A percentile compares a stretch with the other conserved stretches of the same genome.
Evolutionary conservation across 345 rosid genomes (phyloP).

Genomic region (Garcia nutans): DNA sequence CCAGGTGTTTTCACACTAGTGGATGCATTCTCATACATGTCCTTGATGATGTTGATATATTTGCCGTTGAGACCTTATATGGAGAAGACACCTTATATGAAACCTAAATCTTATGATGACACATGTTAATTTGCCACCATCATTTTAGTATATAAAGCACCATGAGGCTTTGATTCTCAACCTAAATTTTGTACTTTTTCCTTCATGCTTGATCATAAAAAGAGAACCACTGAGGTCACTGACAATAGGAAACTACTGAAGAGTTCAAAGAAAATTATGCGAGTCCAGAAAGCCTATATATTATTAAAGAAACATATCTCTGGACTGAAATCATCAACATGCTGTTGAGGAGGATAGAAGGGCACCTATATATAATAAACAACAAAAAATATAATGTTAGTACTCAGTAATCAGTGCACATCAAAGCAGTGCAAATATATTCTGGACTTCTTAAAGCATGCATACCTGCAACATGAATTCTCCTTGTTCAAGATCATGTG

Average conservation of each 20-base stretch:
- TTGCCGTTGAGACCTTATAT: too few relatives aligned
- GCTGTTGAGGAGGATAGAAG: conserved; percentile 94
- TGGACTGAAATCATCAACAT: conserved; percentile 62
- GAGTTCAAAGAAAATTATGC: background rate
- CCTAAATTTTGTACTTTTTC: background rate
- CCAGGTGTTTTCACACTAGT: too few relatives aligned
- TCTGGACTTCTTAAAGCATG: conserved; percentile 6
- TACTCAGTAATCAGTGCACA: background rate
- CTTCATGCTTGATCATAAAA: background rate
- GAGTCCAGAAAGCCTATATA: conserved; percentile 4
- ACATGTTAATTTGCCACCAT: background rate
- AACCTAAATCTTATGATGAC: conserved; percentile 6
- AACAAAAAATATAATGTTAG: conserved; percentile 9
- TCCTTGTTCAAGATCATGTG: conserved; percentile 86
- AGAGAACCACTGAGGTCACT: background rate
- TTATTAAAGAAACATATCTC: conserved; percentile 46
- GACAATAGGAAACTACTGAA: background rate
- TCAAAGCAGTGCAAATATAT: conserved; percentile 8
- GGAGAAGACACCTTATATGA: conserved; percentile 4
- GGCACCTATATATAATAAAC: conserved; percentile 55
- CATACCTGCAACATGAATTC: conserved; percentile 90
- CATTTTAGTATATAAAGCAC: conserved; percentile 3
- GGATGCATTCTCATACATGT: too few relatives aligned
- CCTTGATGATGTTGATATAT: too few relatives aligned
- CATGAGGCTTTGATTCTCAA: background rate